Conservation (phyloP, 148 eudicot species). For the Silene uniflora region DNA sequence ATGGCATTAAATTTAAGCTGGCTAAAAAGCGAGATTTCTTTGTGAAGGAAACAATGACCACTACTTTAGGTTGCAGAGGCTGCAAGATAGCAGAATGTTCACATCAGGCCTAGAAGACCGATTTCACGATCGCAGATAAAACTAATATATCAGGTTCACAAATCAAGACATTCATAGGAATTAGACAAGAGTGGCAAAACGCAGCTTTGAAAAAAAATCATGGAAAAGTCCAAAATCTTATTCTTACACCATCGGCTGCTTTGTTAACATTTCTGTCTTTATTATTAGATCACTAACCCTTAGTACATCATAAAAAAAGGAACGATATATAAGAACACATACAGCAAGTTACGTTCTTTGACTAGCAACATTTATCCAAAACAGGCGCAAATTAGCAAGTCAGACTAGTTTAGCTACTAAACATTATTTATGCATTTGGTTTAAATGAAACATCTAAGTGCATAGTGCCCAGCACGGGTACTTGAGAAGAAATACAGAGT, state of each 20-base stretch:
- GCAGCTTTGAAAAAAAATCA: neutral
- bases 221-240: neutral
- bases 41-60: neutral
- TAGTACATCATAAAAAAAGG: neutral
- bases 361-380: neutral
- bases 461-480: neutral
- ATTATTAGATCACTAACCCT: neutral
- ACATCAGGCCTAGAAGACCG: neutral
- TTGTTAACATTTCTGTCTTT: neutral
- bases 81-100: neutral
- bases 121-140: neutral
- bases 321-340: neutral
- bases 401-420: neutral
- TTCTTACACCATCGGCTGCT: neutral
- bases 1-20: neutral
- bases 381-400: neutral
- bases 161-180: neutral
- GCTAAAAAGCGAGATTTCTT: neutral
- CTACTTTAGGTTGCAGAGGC: neutral
- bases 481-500: conserved; percentile 2
- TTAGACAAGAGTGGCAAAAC: neutral
- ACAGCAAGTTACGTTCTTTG: neutral
- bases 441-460: neutral
- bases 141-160: neutral
- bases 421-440: neutral